phyloP scores from a whole-genome alignment of 257 asterid species.

The Przewalskia tangutica region DNA sequence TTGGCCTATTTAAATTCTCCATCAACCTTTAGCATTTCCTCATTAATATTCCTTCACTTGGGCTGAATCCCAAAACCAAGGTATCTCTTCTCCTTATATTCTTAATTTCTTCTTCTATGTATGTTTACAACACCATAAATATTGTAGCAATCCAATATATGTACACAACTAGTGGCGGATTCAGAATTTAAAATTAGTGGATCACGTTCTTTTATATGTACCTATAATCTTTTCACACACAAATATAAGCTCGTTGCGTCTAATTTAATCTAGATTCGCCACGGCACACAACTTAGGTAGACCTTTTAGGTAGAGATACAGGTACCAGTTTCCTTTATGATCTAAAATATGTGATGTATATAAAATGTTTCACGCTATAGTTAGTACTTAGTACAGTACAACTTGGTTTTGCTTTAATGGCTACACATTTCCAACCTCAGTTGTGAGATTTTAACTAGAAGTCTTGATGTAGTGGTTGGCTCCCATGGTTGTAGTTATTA shows the following conservation, averaged over 20 bases:
- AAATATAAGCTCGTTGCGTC: neutral
- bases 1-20: slow-evolving; percentile 11
- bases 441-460: neutral
- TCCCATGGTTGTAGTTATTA: neutral
- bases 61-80: slow-evolving; percentile 1
- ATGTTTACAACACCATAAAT: neutral
- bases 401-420: neutral
- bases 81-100: slow-evolving; percentile 1
- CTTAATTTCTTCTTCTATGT: neutral
- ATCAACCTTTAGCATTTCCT: neutral
- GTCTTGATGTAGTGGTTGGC: neutral
- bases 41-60: neutral
- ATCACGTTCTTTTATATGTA: neutral
- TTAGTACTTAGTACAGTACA: neutral
- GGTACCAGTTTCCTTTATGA: neutral
- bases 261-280: neutral
- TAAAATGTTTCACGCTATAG: neutral
- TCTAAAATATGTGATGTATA: neutral
- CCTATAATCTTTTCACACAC: neutral
- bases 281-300: neutral
- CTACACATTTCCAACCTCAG: neutral
- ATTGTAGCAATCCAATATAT: neutral
- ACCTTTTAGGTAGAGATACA: neutral
- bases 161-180: fast-evolving
- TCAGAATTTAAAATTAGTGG: neutral